These are phyloP conservation scores for Lachnellula willkommii DNA, from an alignment of 2,329 filamentous ascomycete genomes.

Conservation along the genomic window DNA sequence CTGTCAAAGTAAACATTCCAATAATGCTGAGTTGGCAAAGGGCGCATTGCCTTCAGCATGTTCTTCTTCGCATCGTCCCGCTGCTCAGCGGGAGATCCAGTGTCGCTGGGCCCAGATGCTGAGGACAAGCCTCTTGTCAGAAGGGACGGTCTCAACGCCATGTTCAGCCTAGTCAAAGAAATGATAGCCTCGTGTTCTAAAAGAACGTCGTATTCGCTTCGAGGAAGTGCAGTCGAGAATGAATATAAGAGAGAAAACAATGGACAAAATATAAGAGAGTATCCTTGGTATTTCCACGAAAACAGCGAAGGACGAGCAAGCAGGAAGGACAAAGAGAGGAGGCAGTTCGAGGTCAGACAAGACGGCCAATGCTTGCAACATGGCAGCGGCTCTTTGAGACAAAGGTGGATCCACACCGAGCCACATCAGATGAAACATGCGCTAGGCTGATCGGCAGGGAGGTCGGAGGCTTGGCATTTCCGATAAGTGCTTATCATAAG, in stretches of 20 bases:
- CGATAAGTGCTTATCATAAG: too few relatives aligned
- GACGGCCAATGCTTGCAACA: neutral
- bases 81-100: slow-evolving; percentile 64
- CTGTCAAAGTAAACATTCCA: slow-evolving; percentile 69
- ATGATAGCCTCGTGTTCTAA: neutral
- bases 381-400: neutral
- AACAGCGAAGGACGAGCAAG: neutral
- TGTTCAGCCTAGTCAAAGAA: slow-evolving; percentile 28
- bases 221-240: neutral
- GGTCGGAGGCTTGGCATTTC: too few relatives aligned
- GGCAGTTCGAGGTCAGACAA: neutral
- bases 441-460: neutral
- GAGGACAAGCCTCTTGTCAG: slow-evolving; percentile 60
- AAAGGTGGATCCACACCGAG: neutral
- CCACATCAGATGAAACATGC: slow-evolving; percentile 1
- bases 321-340: neutral
- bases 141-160: slow-evolving; percentile 53
- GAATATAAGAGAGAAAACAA: neutral
- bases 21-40: slow-evolving; percentile 73
- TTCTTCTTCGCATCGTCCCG: slow-evolving; percentile 79
- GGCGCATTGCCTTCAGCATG: slow-evolving; percentile 68
- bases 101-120: slow-evolving; percentile 55
- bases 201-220: neutral
- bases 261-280: neutral
- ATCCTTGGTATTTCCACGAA: neutral